Percentiles rank a stretch among this genome's conserved stretches.
These are phyloP conservation scores for Didymella keratinophila DNA, from an alignment of 2,329 filamentous ascomycete genomes.

Conservation along the genomic window DNA sequence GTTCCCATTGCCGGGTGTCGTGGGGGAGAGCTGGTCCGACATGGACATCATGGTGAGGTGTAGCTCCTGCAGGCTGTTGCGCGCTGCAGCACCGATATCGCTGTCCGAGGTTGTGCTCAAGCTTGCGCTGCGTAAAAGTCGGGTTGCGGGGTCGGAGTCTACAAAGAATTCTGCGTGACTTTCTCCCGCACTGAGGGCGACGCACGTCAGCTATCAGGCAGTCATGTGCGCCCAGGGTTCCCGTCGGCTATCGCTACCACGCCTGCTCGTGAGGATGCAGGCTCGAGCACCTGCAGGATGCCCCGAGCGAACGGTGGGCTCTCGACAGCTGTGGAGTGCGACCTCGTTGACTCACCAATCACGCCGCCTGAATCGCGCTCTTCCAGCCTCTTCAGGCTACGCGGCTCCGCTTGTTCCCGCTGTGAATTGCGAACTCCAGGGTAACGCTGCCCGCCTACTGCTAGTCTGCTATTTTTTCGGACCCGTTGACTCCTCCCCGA, in stretches of 20 bases:
- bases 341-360: conserved; percentile 15
- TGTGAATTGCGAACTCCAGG: conserved; percentile 17
- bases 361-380: neutral
- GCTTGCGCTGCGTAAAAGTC: conserved; percentile 15
- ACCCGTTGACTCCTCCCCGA: conserved; percentile 17
- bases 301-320: conserved; percentile 21
- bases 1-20: conserved; percentile 37
- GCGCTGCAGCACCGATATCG: conserved; percentile 31
- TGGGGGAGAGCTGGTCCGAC: conserved; percentile 35
- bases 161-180: conserved; percentile 15
- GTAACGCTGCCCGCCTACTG: conserved; percentile 9
- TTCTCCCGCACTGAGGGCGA: conserved; percentile 10
- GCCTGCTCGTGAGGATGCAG: conserved; percentile 9
- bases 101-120: conserved; percentile 22
- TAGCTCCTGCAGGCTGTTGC: conserved; percentile 23
- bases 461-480: conserved; percentile 19
- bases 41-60: conserved; percentile 20
- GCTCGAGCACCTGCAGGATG: conserved; percentile 28
- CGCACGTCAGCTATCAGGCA: conserved; percentile 18
- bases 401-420: conserved; percentile 19
- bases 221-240: conserved; percentile 6
- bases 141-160: conserved; percentile 13
- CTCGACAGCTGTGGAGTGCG: conserved; percentile 12
- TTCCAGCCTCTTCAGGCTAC: conserved; percentile 23
- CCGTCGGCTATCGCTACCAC: conserved; percentile 23